Base-by-base conservation (phyloP, 345 rosid genomes). In the Euclidium syriacum region DNA sequence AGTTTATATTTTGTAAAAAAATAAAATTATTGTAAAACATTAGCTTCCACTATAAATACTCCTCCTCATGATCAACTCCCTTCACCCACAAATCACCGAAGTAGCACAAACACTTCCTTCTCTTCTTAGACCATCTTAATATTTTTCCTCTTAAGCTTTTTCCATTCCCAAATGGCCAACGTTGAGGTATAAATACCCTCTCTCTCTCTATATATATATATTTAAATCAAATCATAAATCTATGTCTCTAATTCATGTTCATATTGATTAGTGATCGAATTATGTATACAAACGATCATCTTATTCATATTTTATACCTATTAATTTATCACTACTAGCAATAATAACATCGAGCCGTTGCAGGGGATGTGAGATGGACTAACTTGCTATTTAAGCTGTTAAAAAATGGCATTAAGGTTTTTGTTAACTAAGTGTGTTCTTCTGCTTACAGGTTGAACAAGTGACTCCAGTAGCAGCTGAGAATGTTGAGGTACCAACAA, bases 401-500 rank as follows among this genome's bases (percentile, higher is more conserved):
- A 11, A 14, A 57, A 29, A 48, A 48, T 35, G 43, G 44, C 22
- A 39, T 19, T 9, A 51, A 48, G 42, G 48, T 16, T 38, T 19
- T 15, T 1, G 0, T 54, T 18, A 19, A 49, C 3, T 22, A 40
- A 58, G 42, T 67, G 9, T 58, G 25, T 49, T 18, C 49, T 34
- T 38, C n/a, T n/a, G 15, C 7, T 39, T 30, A 22, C 10, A 70
- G 74, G 56, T 53, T 53, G 58, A 70, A 44, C 63, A 70, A 70
- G 74, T 70, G 68, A 70, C 42, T 43, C 62, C 74, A 62, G 57
- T 19, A 20, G 69, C 19, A 52, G 49, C 5, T 14, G 74, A 53
- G 68, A 70, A 62, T 63, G 58, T 70, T 46, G 74, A 70, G 57
- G 41, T 69, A 26, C 61, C 57, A 61, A 60, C 68, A 27, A 52